Percentiles rank a stretch among this genome's conserved stretches.
These are phyloP conservation scores for Skeletonema costatum DNA, from an alignment of 108 stramenopile species.

Conservation along the genomic window DNA sequence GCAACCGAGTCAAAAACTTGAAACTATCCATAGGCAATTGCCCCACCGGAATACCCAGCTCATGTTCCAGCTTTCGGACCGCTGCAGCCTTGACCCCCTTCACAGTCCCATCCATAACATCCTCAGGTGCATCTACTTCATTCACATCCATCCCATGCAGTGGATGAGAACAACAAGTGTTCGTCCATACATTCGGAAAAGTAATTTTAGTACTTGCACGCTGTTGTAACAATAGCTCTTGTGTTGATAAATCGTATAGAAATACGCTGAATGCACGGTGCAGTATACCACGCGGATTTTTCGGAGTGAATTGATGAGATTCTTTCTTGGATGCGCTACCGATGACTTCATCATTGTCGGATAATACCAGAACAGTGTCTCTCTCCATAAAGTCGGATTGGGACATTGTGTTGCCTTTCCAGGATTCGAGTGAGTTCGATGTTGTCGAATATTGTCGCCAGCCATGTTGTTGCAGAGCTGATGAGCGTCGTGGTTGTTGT, in stretches of 20 bases:
- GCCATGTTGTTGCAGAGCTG: background rate
- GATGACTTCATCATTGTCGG: slow-evolving; percentile 77
- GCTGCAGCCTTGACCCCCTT: slow-evolving; percentile 96
- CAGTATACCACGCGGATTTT: slow-evolving; percentile 81
- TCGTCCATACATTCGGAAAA: slow-evolving; percentile 99
- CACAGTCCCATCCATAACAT: slow-evolving; percentile 64
- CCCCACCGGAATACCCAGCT: slow-evolving; percentile 87
- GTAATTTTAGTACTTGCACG: slow-evolving; percentile 96
- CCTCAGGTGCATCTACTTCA: slow-evolving; percentile 77
- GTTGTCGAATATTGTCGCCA: background rate
- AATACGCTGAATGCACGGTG: slow-evolving; percentile 99
- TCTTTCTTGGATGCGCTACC: slow-evolving; percentile 69
- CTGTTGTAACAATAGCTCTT: slow-evolving; percentile 93
- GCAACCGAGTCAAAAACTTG: slow-evolving; percentile 96
- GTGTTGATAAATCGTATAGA: slow-evolving; percentile 88
- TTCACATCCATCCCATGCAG: slow-evolving; percentile 85
- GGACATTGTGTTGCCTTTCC: slow-evolving; percentile 10
- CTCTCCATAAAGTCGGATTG: slow-evolving; percentile 84
- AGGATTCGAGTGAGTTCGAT: background rate
- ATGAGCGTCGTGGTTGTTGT: background rate
- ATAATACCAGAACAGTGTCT: slow-evolving; percentile 83
- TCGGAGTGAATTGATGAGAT: slow-evolving; percentile 69
- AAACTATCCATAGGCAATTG: slow-evolving; percentile 74
- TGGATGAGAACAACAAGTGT: slow-evolving; percentile 99
- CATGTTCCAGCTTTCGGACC: slow-evolving; percentile 95